Evolutionary conservation across 192 early-diverging fungal species (phyloP).

Genomic region (Coemansia sp.): DNA sequence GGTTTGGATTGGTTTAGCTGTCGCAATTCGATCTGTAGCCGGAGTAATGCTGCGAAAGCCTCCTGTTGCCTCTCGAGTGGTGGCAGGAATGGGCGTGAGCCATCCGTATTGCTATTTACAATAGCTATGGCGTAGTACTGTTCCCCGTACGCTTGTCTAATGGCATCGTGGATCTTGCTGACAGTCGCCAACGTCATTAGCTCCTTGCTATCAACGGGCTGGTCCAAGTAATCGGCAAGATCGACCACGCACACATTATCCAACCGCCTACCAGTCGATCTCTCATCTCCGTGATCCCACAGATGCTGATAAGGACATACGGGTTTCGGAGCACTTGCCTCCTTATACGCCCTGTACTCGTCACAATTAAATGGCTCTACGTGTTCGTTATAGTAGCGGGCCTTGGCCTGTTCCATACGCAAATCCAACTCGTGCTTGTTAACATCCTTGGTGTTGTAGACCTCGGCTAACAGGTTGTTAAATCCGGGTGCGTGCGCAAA

Average conservation of each 20-base stretch:
- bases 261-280: slow-evolving; percentile 15
- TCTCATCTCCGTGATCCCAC: slow-evolving; percentile 27
- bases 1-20: slow-evolving; percentile 35
- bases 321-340: slow-evolving; percentile 27
- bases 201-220: background rate
- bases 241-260: slow-evolving; percentile 30
- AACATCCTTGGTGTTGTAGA: slow-evolving; percentile 15
- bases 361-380: slow-evolving; percentile 30
- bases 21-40: slow-evolving; percentile 38
- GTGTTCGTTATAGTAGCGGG: slow-evolving; percentile 30
- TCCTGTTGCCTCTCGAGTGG: slow-evolving; percentile 14
- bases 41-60: slow-evolving; percentile 14
- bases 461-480: slow-evolving; percentile 29
- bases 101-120: slow-evolving; percentile 7
- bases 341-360: slow-evolving; percentile 24
- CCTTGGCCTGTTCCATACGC: slow-evolving; percentile 48
- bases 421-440: slow-evolving; percentile 31
- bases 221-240: slow-evolving; percentile 20
- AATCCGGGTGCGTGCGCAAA: slow-evolving; percentile 44
- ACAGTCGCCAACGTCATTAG: slow-evolving; percentile 20
- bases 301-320: slow-evolving; percentile 53
- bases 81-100: slow-evolving; percentile 29
- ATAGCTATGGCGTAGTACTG: slow-evolving; percentile 34
- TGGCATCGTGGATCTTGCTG: slow-evolving; percentile 8
- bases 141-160: slow-evolving; percentile 10